Evolutionary conservation across 2,329 filamentous ascomycete genomes (phyloP), one percentile per base, ranked within the genome.

Genomic region (Kalaharituber pfeilii): DNA sequence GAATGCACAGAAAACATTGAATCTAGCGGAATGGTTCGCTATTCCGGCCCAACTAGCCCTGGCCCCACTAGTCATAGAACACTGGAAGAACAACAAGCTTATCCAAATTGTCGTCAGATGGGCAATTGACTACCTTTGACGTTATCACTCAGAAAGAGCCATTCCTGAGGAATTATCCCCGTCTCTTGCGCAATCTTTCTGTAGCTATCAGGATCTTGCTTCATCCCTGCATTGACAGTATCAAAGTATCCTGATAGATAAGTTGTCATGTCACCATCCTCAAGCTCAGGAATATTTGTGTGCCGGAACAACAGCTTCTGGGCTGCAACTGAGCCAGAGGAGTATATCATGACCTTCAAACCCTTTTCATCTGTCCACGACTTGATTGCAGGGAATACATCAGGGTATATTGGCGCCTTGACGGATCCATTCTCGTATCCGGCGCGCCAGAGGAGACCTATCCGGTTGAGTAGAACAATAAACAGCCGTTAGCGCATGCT

Each of bases 61-160:
- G 13, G 15, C n/a, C 29, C 8, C 29, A 8, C 20, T 39, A 13
- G 15, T 18, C 33, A 39, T 9, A 39, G 7, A 13, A 6, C 33
- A 18, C 33, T 1, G 15, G 33, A 39, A 18, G 7, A 18, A 39
- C 33, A 20, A 25, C 42, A 47, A 15, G 25, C 6, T 2, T 22
- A 15, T 20, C 42, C 6, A 47, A 15, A 22, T n/a, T n/a, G n/a
- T n/a, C n/a, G n/a, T n/a, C n/a, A n/a, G n/a, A n/a, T n/a, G n/a
- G n/a, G n/a, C n/a, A 25, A 25, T 27, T 55, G 45, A 59, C 42
- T 66, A 72, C 70, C 73, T 64, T 75, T 77, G 47, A 84, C 73
- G 64, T 87, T 87, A 69, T 91, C 85, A 64, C 83, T 89, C 57
- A 89, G 70, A 66, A 91, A 91, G n/a, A 86, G 71, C 71, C 84